Evolutionary conservation across 495 filamentous ascomycete species (phyloP).

Genomic region (Penicillium pancosmium): DNA sequence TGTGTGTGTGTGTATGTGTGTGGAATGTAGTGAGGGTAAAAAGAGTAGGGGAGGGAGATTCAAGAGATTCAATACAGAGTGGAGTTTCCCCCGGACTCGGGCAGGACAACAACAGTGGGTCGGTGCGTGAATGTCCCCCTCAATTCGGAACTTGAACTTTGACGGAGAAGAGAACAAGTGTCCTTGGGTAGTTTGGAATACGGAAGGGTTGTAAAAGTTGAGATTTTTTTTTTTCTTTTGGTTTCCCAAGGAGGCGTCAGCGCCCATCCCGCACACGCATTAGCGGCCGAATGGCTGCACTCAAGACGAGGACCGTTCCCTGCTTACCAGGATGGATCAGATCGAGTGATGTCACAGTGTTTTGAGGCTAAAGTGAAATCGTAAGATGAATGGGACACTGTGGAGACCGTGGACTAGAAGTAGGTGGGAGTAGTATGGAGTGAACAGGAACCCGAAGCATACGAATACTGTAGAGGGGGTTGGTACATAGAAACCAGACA

Average conservation of each 20-base stretch:
- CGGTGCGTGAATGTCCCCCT: neutral
- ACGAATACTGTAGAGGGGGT: neutral
- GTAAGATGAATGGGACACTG: neutral
- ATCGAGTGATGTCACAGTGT: conserved; percentile 20
- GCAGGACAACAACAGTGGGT: neutral
- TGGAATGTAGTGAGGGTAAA: conserved; percentile 18
- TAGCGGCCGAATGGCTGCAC: conserved; percentile 19
- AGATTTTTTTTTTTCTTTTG: conserved; percentile 5
- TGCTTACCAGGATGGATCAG: conserved; percentile 9
- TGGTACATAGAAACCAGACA: neutral
- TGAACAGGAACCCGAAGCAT: neutral
- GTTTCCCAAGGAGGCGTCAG: conserved; percentile 5
- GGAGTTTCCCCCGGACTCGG: conserved; percentile 8
- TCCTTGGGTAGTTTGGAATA: neutral
- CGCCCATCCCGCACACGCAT: conserved; percentile 23
- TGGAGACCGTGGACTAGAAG: neutral
- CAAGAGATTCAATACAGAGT: neutral
- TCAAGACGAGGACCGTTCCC: conserved; percentile 3
- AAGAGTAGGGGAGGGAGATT: neutral
- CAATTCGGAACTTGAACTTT: neutral
- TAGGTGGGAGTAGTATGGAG: neutral
- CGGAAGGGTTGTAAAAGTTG: conserved; percentile 1
- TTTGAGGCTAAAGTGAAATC: neutral
- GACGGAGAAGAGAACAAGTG: conserved; percentile 7
- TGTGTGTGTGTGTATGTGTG: conserved; percentile 9